These are phyloP conservation scores for Penicillium sp. DNA, from an alignment of 2,329 filamentous ascomycete genomes.

Conservation along the genomic window DNA sequence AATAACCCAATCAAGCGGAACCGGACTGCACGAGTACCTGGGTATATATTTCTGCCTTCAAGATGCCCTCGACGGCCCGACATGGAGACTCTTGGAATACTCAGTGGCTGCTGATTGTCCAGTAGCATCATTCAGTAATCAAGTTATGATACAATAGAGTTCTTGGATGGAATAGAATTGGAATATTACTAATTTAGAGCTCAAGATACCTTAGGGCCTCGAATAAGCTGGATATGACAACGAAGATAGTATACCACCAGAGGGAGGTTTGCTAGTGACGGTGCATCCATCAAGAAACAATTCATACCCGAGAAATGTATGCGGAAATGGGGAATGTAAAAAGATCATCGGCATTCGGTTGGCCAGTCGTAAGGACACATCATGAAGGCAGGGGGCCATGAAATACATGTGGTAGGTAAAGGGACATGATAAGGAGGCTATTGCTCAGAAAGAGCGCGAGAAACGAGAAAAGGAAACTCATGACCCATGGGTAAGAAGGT, in stretches of 20 bases:
- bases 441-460: neutral
- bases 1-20: no score
- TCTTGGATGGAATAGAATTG: neutral
- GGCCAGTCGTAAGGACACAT: constrained; percentile 18
- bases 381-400: constrained; percentile 18
- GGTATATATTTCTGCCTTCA: neutral
- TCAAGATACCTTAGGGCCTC: neutral
- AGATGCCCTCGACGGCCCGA: neutral
- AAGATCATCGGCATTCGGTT: constrained; percentile 19
- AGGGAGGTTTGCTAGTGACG: constrained; percentile 11
- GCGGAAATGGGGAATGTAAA: constrained; percentile 16
- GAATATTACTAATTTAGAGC: neutral
- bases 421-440: constrained; percentile 5
- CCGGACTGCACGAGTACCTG: neutral
- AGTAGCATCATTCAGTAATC: neutral
- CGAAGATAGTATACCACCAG: constrained; percentile 7
- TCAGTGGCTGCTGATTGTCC: neutral
- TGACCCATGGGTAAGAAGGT: constrained; percentile 46
- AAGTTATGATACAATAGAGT: neutral
- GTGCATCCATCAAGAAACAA: constrained; percentile 3
- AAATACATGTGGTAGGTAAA: constrained; percentile 13
- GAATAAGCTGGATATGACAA: constrained; percentile 8
- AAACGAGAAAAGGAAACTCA: constrained; percentile 19
- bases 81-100: neutral
- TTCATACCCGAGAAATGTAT: constrained; percentile 12